These are phyloP conservation scores for Calonectria honghensis DNA, from an alignment of 2,329 filamentous ascomycete genomes.

Conservation along the genomic window DNA sequence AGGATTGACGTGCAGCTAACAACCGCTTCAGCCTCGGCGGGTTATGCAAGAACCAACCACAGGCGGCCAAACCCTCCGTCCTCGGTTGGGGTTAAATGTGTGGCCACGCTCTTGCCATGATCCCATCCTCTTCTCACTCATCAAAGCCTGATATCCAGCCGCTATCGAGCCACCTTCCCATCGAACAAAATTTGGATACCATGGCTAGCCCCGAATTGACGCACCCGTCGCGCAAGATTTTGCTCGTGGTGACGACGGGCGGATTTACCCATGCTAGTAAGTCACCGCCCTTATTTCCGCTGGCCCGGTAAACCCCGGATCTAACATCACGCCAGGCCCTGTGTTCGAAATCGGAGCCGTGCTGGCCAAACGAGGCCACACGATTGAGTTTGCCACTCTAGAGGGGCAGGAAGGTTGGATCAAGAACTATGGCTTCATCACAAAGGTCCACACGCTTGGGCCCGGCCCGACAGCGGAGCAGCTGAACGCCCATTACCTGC, in stretches of 20 bases:
- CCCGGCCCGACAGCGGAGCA: conserved; percentile 54
- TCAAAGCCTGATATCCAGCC: not conserved
- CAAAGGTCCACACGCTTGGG: conserved; percentile 58
- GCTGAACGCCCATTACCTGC: conserved; percentile 58
- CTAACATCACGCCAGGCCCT: conserved; percentile 52
- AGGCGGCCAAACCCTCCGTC: not conserved
- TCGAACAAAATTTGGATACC: not conserved
- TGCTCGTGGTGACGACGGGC: conserved; percentile 58
- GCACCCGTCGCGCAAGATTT: conserved; percentile 50
- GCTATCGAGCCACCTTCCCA: too few relatives aligned
- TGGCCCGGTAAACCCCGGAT: not conserved
- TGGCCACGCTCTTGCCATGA: conserved; percentile 6
- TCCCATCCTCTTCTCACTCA: not conserved
- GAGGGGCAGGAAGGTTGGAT: conserved; percentile 61
- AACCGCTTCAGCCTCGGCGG: not conserved
- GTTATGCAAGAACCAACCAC: not conserved
- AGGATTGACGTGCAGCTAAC: conserved; percentile 1
- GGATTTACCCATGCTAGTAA: conserved; percentile 60
- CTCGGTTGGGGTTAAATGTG: conserved; percentile 1
- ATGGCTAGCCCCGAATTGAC: conserved; percentile 28
- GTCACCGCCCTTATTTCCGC: conserved; percentile 2
- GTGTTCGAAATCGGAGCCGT: conserved; percentile 60
- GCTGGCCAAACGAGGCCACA: conserved; percentile 59
- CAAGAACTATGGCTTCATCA: conserved; percentile 56
- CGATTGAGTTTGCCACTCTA: conserved; percentile 62